phyloP scores from a whole-genome alignment of 371 early-diverging fungal species.

The Saksenaea oblongispora region DNA sequence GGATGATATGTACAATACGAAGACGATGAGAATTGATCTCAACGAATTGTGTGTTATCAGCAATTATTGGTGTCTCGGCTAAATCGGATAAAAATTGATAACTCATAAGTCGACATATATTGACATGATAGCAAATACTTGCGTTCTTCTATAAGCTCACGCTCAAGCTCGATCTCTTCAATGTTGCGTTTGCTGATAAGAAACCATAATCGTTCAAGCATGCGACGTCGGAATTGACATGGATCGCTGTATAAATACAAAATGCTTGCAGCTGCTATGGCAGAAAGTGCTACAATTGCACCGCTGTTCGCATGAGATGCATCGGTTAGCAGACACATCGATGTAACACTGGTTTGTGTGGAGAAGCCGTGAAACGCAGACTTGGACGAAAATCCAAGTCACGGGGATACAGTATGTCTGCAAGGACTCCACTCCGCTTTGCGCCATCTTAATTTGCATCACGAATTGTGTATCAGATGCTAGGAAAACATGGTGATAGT shows the following conservation, averaged over 20 bases:
- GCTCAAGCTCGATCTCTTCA: constrained; percentile 36
- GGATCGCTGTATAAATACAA: constrained; percentile 24
- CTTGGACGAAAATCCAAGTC: not conserved
- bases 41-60: constrained; percentile 56
- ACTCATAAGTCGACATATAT: not conserved
- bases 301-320: not conserved
- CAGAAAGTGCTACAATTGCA: constrained; percentile 3
- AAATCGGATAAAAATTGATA: not conserved
- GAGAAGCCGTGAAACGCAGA: not conserved
- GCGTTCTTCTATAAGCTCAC: constrained; percentile 29
- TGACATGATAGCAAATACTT: constrained; percentile 13
- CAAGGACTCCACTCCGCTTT: too few species aligned
- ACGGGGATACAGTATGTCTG: too few species aligned
- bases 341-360: not conserved
- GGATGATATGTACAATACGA: constrained; percentile 68
- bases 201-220: constrained; percentile 35
- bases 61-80: constrained; percentile 46
- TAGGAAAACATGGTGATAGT: too few species aligned
- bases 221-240: constrained; percentile 15
- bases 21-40: constrained; percentile 57
- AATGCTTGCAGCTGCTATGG: constrained; percentile 12
- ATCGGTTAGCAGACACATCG: constrained; percentile 6
- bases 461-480: too few species aligned
- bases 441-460: too few species aligned
- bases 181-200: constrained; percentile 39